A percentile compares a stretch with the other conserved stretches of the same genome.
Evolutionary conservation across 2,329 filamentous ascomycete genomes (phyloP).

Genomic region (Fusarium penzigii): DNA sequence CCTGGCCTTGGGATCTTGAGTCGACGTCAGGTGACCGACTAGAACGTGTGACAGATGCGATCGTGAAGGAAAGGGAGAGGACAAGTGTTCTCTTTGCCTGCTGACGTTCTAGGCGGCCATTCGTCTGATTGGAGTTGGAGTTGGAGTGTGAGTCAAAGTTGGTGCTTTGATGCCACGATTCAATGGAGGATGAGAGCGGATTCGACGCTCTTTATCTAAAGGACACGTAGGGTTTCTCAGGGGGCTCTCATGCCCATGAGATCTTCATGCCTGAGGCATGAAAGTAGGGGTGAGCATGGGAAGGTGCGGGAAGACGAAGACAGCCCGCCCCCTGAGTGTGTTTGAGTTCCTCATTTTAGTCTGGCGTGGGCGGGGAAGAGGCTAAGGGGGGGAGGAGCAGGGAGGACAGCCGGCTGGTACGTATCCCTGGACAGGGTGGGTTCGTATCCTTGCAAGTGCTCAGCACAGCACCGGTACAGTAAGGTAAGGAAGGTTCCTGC

Average conservation of each 20-base stretch:
- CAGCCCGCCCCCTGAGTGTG: constrained; percentile 15
- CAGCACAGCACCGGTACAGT: not conserved
- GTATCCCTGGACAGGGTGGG: not conserved
- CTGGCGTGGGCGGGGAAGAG: not conserved
- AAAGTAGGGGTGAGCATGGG: constrained; percentile 3
- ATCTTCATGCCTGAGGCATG: constrained; percentile 33
- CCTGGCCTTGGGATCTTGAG: constrained; percentile 9
- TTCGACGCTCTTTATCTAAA: constrained; percentile 38
- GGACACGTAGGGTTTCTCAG: constrained; percentile 33
- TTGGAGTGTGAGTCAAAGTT: constrained; percentile 5
- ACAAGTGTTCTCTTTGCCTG: constrained; percentile 29
- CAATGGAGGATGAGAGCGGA: constrained; percentile 18
- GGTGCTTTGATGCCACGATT: constrained; percentile 13
- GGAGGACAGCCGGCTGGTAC: not conserved
- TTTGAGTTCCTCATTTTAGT: constrained; percentile 6
- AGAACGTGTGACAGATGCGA: too few relatives aligned
- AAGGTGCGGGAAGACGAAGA: constrained; percentile 1
- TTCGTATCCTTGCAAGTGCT: not conserved
- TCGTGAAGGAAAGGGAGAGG: constrained; percentile 16
- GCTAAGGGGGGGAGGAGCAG: not conserved
- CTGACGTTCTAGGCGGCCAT: constrained; percentile 16
- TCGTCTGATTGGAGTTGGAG: constrained; percentile 11
- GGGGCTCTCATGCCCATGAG: constrained; percentile 5
- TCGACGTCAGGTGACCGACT: constrained; percentile 17
- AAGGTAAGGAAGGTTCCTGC: not conserved